A percentile compares a stretch with the other conserved stretches of the same genome.
Evolutionary conservation across 148 eudicot genomes (phyloP).

Genomic region (Polygonum aviculare): DNA sequence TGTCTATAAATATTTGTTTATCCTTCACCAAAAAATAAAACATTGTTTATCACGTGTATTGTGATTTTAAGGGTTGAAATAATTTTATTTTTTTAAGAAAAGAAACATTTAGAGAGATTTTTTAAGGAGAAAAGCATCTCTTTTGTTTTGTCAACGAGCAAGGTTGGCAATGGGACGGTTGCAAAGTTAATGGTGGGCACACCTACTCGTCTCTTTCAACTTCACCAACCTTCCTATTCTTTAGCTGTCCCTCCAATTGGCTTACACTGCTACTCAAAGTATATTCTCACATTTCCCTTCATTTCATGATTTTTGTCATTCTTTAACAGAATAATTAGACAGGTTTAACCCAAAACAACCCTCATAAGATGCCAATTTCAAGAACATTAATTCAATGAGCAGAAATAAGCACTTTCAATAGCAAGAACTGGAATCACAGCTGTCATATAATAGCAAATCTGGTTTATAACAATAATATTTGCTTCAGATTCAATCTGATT

Average conservation of each 20-base stretch:
- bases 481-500: background rate
- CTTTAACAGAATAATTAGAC: no score
- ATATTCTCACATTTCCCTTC: background rate
- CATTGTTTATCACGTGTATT: background rate
- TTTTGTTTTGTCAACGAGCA: background rate
- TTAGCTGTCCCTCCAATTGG: background rate
- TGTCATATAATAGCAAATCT: background rate
- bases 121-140: background rate
- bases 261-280: background rate
- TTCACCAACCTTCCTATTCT: background rate
- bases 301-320: no score
- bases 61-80: background rate
- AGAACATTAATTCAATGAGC: no score
- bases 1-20: background rate
- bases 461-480: background rate
- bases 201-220: background rate
- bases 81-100: no score
- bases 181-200: conserved; percentile 9
- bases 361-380: no score
- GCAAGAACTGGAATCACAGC: background rate
- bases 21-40: no score
- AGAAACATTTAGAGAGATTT: background rate
- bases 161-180: background rate
- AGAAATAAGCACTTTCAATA: background rate
- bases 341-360: no score